These are phyloP conservation scores for Peniophora sp. DNA, from an alignment of 1,284 basidiomycete species.

Conservation along the genomic window DNA sequence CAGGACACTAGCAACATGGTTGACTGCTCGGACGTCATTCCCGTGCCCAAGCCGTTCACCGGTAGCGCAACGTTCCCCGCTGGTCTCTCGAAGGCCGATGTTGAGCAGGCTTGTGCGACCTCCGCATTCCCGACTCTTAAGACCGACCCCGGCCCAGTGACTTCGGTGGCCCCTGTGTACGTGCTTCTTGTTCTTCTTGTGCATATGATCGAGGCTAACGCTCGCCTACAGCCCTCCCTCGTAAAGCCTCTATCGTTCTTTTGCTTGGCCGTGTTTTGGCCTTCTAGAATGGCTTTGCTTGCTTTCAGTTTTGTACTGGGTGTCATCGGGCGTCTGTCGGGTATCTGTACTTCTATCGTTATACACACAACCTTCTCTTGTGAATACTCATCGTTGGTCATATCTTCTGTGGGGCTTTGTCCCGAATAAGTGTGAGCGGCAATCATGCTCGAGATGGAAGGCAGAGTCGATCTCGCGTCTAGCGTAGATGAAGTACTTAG, in stretches of 20 bases:
- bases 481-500: no score
- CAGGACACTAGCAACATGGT: constrained; percentile 21
- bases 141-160: constrained; percentile 11
- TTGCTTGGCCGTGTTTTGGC: background rate
- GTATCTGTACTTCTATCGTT: no score
- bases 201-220: constrained; percentile 10
- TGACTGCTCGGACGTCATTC: constrained; percentile 32
- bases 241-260: constrained; percentile 9
- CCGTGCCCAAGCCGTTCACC: constrained; percentile 19
- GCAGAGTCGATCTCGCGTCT: no score
- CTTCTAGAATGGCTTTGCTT: no score
- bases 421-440: no score
- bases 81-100: constrained; percentile 21
- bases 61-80: constrained; percentile 26
- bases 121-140: constrained; percentile 12
- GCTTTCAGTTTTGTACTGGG: no score
- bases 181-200: constrained; percentile 2
- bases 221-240: background rate
- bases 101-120: constrained; percentile 23
- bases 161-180: constrained; percentile 11
- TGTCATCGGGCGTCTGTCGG: no score
- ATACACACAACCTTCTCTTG: no score
- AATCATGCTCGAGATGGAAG: no score
- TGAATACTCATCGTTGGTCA: no score
- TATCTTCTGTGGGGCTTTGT: no score